phyloP scores from a whole-genome alignment of 2,329 filamentous ascomycete genomes.

The Aureobasidium leucospermi region DNA sequence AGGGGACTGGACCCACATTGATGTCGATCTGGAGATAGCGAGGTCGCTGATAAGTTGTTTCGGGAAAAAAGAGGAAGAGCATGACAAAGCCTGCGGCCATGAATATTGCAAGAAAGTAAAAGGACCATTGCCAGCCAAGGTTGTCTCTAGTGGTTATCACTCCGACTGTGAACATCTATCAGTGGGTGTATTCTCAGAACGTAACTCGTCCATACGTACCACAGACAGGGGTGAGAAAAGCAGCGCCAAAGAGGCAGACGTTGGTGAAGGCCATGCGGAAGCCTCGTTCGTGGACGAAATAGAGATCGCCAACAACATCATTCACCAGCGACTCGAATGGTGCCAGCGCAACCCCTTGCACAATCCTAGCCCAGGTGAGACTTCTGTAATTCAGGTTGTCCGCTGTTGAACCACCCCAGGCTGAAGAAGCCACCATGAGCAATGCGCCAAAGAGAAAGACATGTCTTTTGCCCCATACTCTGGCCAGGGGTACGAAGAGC shows the following conservation, averaged over 20 bases:
- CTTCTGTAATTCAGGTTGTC: conserved; percentile 58
- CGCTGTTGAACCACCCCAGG: conserved; percentile 64
- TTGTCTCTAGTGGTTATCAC: conserved; percentile 60
- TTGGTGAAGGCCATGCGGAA: conserved; percentile 79
- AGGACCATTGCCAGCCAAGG: conserved; percentile 80
- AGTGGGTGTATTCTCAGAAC: not conserved
- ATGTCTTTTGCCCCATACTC: conserved; percentile 90
- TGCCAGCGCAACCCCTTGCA: conserved; percentile 83
- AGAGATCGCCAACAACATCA: conserved; percentile 80
- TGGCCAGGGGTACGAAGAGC: conserved; percentile 77
- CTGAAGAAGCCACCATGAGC: conserved; percentile 64
- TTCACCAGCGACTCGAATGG: conserved; percentile 90
- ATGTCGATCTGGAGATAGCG: conserved; percentile 51
- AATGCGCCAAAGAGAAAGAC: conserved; percentile 71
- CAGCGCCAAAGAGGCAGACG: conserved; percentile 61
- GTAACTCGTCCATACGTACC: not conserved
- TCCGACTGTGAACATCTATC: conserved; percentile 47
- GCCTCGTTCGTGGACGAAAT: conserved; percentile 76
- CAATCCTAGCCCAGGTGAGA: conserved; percentile 68
- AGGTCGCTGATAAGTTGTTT: conserved; percentile 70
- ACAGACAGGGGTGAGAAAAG: conserved; percentile 74
- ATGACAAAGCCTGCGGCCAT: conserved; percentile 60
- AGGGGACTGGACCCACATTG: not conserved
- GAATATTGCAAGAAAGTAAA: conserved; percentile 84
- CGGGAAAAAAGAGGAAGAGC: conserved; percentile 73